Conservation (phyloP, 345 rosid genomes). For the Ailanthus altissimus region DNA sequence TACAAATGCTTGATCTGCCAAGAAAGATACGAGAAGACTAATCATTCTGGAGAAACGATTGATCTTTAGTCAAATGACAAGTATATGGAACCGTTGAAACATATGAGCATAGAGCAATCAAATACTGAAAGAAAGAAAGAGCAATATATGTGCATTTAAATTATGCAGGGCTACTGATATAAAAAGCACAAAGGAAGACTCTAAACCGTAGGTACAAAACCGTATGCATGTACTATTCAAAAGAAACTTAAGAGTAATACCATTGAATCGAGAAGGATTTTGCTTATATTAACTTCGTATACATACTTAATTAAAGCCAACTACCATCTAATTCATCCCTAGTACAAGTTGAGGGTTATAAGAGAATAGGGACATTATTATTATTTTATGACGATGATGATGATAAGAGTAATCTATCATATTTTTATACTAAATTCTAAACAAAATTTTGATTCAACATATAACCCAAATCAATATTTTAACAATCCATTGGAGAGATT, state of each 20-base stretch:
- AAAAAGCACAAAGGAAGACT: neutral
- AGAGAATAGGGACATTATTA: neutral
- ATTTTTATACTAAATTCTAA: neutral
- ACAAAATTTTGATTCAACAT: neutral
- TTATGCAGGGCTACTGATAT: neutral
- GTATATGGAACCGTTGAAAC: neutral
- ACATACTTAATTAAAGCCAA: neutral
- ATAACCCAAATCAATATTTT: neutral
- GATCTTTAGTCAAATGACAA: neutral
- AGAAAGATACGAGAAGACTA: neutral
- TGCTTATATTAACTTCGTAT: neutral
- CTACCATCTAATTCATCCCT: neutral
- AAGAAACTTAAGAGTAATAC: neutral
- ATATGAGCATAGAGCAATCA: neutral
- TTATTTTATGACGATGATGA: neutral
- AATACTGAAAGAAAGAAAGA: neutral
- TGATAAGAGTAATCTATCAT: neutral
- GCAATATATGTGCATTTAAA: neutral
- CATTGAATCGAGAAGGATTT: neutral
- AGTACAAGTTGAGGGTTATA: neutral
- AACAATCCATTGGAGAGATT: neutral
- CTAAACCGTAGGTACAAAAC: neutral
- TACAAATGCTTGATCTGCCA: conserved; percentile 18
- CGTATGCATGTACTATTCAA: neutral
- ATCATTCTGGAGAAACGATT: neutral